phyloP scores from a whole-genome alignment of 2,329 filamentous ascomycete species.

The Phyllosticta capitalensis region DNA sequence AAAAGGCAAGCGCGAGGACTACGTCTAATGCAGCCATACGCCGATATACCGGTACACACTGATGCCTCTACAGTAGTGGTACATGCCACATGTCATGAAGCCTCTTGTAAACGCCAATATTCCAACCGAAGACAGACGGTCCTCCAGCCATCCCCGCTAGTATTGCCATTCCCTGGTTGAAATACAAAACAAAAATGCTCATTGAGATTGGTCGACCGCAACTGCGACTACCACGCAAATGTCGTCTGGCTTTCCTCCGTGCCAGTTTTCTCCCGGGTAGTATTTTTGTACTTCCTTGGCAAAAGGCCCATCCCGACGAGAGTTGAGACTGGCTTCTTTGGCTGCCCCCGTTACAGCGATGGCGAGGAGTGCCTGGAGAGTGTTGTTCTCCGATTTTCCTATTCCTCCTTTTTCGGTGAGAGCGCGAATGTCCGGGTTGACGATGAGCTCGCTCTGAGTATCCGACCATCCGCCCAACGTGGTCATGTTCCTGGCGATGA shows the following conservation, averaged over 20 bases:
- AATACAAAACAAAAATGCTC: not conserved
- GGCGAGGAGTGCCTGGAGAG: conserved; percentile 69
- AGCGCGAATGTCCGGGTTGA: conserved; percentile 49
- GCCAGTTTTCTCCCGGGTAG: conserved; percentile 78
- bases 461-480: conserved; percentile 63
- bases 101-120: not conserved
- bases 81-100: not conserved
- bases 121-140: not conserved
- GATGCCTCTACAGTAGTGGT: not conserved
- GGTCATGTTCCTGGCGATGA: conserved; percentile 70
- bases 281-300: conserved; percentile 86
- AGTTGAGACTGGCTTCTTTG: conserved; percentile 74
- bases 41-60: not conserved
- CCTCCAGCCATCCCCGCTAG: not conserved
- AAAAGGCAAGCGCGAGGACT: not conserved
- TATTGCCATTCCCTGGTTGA: not conserved
- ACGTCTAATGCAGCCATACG: not conserved
- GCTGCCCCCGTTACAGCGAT: conserved; percentile 71
- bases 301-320: conserved; percentile 79
- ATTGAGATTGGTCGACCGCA: conserved; percentile 15
- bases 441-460: conserved; percentile 41
- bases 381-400: conserved; percentile 35
- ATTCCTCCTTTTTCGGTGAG: conserved; percentile 43
- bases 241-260: conserved; percentile 90
- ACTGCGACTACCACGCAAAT: conserved; percentile 73